These are phyloP conservation scores for Kodamaea leandrae DNA, from an alignment of 805 yeast genomes.

Conservation along the genomic window DNA sequence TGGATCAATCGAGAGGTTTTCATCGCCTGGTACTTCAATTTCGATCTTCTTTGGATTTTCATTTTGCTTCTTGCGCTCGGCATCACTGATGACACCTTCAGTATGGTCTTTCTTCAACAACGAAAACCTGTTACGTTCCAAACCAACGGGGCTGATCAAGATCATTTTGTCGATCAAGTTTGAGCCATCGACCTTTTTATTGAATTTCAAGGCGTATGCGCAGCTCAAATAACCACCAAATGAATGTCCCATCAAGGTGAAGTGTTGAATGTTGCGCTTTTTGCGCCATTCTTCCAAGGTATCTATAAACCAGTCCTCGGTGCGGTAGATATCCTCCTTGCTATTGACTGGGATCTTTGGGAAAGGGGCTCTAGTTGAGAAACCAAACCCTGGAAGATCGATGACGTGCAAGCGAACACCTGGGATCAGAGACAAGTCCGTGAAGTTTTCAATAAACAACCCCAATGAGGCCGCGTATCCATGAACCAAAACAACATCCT, in stretches of 20 bases:
- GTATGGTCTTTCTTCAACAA: constrained; percentile 13
- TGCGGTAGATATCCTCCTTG: constrained; percentile 33
- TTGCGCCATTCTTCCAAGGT: constrained; percentile 43
- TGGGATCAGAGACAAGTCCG: constrained; percentile 43
- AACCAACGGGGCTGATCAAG: constrained; percentile 43
- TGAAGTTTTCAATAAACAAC: constrained; percentile 71
- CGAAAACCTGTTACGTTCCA: constrained; percentile 35
- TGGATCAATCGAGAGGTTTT: not conserved
- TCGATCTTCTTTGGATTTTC: constrained; percentile 8
- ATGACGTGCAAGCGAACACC: constrained; percentile 63
- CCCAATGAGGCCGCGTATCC: constrained; percentile 95
- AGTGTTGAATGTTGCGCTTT: constrained; percentile 32
- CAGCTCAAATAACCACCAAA: constrained; percentile 46
- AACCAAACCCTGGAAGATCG: constrained; percentile 71
- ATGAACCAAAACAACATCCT: constrained; percentile 73
- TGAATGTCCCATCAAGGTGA: constrained; percentile 43
- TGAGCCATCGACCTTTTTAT: constrained; percentile 20
- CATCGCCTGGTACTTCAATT: constrained; percentile 14
- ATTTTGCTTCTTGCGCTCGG: constrained; percentile 13
- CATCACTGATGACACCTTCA: constrained; percentile 12
- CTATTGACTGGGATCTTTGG: constrained; percentile 32
- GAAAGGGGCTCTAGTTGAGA: constrained; percentile 56
- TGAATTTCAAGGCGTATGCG: constrained; percentile 42
- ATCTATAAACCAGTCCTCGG: constrained; percentile 46
- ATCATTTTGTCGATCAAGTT: constrained; percentile 37